Base-by-base conservation (phyloP, 495 filamentous ascomycete genomes). In the Extremus antarcticus region DNA sequence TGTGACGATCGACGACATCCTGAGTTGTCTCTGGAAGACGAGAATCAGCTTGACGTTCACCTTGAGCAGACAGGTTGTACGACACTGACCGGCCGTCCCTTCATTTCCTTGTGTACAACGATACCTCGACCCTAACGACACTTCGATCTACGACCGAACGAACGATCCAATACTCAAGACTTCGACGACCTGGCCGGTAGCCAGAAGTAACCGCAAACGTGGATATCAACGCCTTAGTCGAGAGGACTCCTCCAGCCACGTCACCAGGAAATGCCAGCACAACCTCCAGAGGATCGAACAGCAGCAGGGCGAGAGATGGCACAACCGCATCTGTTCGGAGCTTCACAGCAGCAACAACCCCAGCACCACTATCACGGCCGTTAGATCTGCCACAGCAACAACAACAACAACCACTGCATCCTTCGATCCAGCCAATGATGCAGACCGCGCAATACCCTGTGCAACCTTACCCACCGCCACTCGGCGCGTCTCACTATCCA, bases 131-230 rank as follows among this genome's bases (percentile, higher is more conserved):
- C n/a, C n/a, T n/a, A n/a, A n/a, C n/a, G n/a, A n/a, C 29, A 13
- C 29, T 35, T 35, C 29, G 13, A 35, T 35, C 29, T 4, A 35
- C 13, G 2, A 50, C 11, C 47, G 47, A 50, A 24, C 47, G 17
- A 29, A 10, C 13, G 24, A n/a, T n/a, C n/a, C n/a, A n/a, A n/a
- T n/a, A n/a, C n/a, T n/a, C n/a, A n/a, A n/a, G n/a, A n/a, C n/a
- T 35, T 35, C 29, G 7, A 35, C 29, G 29, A 7, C 29, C 29
- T 35, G 29, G 29, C 29, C 29, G 29, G 4, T 55, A 23, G 47
- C 56, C 56, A 60, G 59, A 50, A 39, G 24, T 22, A 60, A 43
- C 80, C 78, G 81, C 71, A 82, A 88, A 77, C 80, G 54, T 64
- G 62, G 62, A 64, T 58, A 61, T 64, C 51, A 58, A 58, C 21